These are phyloP conservation scores for Candida mesenterica DNA, from an alignment of 1,139 yeast genomes.

Conservation along the genomic window DNA sequence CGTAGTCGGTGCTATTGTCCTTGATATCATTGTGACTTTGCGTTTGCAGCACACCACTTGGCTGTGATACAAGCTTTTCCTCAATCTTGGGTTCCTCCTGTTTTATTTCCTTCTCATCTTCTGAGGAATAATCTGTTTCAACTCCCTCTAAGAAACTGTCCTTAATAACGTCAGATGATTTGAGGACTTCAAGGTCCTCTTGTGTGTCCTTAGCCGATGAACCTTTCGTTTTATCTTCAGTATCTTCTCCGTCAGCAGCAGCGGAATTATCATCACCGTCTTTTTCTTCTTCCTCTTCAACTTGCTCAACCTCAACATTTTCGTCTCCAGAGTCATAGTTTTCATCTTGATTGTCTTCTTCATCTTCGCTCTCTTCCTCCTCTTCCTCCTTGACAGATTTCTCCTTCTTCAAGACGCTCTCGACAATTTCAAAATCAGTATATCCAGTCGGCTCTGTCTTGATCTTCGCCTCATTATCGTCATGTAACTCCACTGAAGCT, in stretches of 20 bases:
- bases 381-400: constrained; percentile 4
- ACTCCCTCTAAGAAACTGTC: constrained; percentile 5
- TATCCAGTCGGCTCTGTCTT: not conserved
- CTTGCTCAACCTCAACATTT: constrained; percentile 6
- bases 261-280: constrained; percentile 5
- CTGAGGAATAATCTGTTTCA: constrained; percentile 12
- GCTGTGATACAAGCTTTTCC: constrained; percentile 1
- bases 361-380: constrained; percentile 8
- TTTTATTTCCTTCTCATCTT: constrained; percentile 3
- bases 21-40: not conserved
- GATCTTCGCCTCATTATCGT: constrained; percentile 1
- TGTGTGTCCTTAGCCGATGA: too few relatives aligned
- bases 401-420: constrained; percentile 3
- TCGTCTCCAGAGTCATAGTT: constrained; percentile 7
- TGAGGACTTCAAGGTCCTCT: too few relatives aligned
- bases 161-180: constrained; percentile 5
- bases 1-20: constrained; percentile 1
- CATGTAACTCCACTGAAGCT: constrained; percentile 1
- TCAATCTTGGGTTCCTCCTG: not conserved
- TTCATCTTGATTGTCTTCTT: constrained; percentile 6
- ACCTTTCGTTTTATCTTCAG: too few relatives aligned
- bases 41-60: not conserved
- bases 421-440: constrained; percentile 4
- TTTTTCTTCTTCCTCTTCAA: constrained; percentile 4
- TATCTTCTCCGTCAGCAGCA: constrained; percentile 3